These are phyloP conservation scores for Nothomitra cinnamomea DNA, from an alignment of 2,329 filamentous ascomycete genomes.

Conservation along the genomic window DNA sequence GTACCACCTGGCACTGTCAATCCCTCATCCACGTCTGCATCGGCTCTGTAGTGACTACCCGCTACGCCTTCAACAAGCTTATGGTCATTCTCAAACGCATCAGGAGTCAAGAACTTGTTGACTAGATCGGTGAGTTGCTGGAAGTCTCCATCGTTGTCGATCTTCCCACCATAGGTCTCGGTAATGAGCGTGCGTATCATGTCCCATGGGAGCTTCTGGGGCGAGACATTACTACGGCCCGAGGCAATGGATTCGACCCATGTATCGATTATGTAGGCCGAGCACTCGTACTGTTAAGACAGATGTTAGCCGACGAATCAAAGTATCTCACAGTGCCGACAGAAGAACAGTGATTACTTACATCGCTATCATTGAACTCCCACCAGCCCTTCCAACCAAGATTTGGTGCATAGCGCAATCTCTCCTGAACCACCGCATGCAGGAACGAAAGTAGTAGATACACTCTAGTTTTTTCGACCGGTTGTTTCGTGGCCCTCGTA, in stretches of 20 bases:
- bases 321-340: not conserved
- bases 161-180: conserved; percentile 95
- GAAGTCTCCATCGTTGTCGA: conserved; percentile 82
- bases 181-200: conserved; percentile 81
- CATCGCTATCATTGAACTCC: conserved; percentile 99
- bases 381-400: conserved; percentile 98
- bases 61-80: conserved; percentile 54
- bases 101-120: conserved; percentile 59
- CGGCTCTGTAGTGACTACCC: conserved; percentile 24
- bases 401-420: conserved; percentile 81
- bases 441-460: conserved; percentile 88
- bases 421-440: conserved; percentile 89
- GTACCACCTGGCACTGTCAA: conserved; percentile 68
- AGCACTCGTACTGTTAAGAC: conserved; percentile 70
- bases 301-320: conserved; percentile 12
- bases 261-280: conserved; percentile 83
- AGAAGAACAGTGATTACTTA: conserved; percentile 36
- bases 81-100: conserved; percentile 84
- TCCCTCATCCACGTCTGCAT: conserved; percentile 29
- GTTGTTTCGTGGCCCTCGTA: conserved; percentile 57
- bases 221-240: conserved; percentile 81
- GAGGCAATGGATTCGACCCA: conserved; percentile 77
- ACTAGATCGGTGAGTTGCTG: conserved; percentile 56
- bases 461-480: conserved; percentile 76
- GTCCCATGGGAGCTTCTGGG: conserved; percentile 88